Evolutionary conservation across 805 yeast species (phyloP).

Genomic region (Metschnikowia anglica): DNA sequence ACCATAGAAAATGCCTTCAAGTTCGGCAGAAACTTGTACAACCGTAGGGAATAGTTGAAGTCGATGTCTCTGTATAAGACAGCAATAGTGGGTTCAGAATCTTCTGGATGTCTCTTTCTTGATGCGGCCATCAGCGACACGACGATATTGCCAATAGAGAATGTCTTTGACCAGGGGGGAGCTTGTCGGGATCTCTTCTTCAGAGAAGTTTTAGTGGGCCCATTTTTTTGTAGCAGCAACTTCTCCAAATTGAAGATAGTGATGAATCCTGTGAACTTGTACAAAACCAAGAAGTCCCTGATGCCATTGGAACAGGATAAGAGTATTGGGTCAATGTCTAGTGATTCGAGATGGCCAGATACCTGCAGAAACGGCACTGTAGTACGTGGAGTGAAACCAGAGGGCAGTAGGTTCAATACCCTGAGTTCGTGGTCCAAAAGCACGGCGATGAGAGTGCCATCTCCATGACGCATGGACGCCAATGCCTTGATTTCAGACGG

Average conservation of each 20-base stretch:
- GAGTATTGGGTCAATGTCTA: constrained; percentile 10
- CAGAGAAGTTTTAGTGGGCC: neutral
- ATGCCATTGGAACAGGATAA: neutral
- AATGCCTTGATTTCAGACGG: neutral
- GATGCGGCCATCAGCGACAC: constrained; percentile 13
- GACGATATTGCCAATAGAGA: constrained; percentile 16
- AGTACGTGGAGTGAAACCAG: neutral
- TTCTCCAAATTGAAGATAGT: constrained; percentile 9
- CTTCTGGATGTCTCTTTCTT: neutral
- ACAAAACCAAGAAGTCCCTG: constrained; percentile 3
- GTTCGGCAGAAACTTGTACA: constrained; percentile 22
- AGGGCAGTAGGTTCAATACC: neutral
- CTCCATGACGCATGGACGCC: neutral
- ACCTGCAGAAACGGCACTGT: constrained; percentile 2
- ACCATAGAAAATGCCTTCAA: constrained; percentile 11
- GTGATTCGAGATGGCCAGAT: constrained; percentile 4
- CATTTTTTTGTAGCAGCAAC: neutral
- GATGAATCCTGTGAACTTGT: constrained; percentile 12
- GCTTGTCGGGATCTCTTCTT: neutral
- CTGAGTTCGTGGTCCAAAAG: neutral
- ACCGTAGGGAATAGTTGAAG: constrained; percentile 32
- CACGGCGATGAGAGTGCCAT: neutral
- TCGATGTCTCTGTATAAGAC: constrained; percentile 36
- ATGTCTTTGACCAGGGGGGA: constrained; percentile 3
- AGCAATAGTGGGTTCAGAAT: constrained; percentile 23